Conservation (phyloP, 306 rosid genomes). For the Gleditsia sinensis region DNA sequence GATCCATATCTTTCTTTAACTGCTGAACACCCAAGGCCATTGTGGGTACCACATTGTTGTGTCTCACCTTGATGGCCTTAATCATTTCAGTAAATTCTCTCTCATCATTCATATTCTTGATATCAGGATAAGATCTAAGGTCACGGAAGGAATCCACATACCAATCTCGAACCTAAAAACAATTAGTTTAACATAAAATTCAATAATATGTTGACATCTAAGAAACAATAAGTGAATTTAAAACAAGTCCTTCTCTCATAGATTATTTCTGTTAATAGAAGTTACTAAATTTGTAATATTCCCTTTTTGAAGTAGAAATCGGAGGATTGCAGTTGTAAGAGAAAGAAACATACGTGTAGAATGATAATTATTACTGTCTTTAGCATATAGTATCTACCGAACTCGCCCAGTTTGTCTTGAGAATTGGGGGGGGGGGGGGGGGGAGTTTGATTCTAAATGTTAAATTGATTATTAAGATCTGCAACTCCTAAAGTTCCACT, state of each 20-base stretch:
- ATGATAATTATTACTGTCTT: background rate
- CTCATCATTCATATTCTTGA: slow-evolving; percentile 69
- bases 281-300: background rate
- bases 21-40: slow-evolving; percentile 98
- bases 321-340: background rate
- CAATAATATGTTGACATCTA: background rate
- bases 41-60: slow-evolving; percentile 94
- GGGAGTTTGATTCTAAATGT: slow-evolving; percentile 1
- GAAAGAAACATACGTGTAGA: background rate
- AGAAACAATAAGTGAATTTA: background rate
- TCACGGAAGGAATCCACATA: slow-evolving; percentile 93
- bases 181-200: slow-evolving; percentile 18
- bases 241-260: slow-evolving; percentile 5
- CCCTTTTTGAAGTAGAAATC: background rate
- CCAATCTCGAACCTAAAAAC: slow-evolving; percentile 91
- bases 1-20: slow-evolving; percentile 71
- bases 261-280: background rate
- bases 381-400: slow-evolving; percentile 8
- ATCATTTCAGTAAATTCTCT: slow-evolving; percentile 80
- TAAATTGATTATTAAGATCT: background rate
- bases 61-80: slow-evolving; percentile 94
- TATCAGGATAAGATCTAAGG: slow-evolving; percentile 75
- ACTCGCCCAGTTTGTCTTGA: background rate
- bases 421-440: background rate
- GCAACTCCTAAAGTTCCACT: background rate